phyloP scores from a whole-genome alignment of 768 basidiomycete species.

The Suillus luteus region DNA sequence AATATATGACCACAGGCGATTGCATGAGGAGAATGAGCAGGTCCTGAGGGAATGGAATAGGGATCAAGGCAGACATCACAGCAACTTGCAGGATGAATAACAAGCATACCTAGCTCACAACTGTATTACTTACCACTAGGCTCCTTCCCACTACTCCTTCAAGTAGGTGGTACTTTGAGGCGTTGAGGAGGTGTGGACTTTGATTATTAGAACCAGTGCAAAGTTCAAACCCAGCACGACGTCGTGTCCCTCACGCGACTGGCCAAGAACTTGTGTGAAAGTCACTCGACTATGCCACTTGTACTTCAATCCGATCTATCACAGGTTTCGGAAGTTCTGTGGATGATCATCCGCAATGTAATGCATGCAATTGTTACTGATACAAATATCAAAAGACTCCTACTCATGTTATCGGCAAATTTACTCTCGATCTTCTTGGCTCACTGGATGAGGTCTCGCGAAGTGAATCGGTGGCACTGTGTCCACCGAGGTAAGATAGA shows the following conservation, averaged over 20 bases:
- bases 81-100: constrained; percentile 66
- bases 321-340: not conserved
- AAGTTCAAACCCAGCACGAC: not conserved
- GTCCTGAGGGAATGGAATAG: constrained; percentile 51
- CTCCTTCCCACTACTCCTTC: not conserved
- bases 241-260: not conserved
- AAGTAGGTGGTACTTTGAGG: not conserved
- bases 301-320: not conserved
- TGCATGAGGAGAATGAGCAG: constrained; percentile 59
- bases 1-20: constrained; percentile 81
- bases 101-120: constrained; percentile 47
- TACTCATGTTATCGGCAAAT: not conserved
- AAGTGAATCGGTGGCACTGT: constrained; percentile 37
- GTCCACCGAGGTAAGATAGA: constrained; percentile 37
- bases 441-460: constrained; percentile 14
- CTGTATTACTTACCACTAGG: not conserved
- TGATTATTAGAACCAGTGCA: not conserved
- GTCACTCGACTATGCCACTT: not conserved
- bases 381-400: not conserved
- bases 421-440: constrained; percentile 6
- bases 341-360: not conserved
- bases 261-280: not conserved
- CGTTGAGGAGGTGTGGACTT: not conserved
- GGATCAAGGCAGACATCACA: constrained; percentile 78
- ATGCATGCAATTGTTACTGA: not conserved